phyloP scores from a whole-genome alignment of 768 basidiomycete genomes.

The Rhizopogon roseolus region DNA sequence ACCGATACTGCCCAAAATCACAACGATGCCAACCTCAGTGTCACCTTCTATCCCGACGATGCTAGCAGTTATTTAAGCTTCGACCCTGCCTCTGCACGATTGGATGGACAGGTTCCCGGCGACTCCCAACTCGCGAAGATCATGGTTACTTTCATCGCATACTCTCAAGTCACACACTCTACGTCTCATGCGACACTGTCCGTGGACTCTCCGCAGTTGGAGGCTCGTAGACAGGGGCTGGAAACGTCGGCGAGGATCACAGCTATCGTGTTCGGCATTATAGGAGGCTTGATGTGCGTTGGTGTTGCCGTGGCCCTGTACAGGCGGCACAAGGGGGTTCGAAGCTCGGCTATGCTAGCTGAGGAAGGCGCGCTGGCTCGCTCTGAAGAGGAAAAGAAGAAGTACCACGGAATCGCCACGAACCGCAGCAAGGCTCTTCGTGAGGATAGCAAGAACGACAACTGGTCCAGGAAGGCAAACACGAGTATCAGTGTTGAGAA shows the following conservation, averaged over 20 bases:
- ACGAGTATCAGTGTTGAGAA: conserved; percentile 24
- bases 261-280: conserved; percentile 53
- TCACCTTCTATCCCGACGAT: conserved; percentile 47
- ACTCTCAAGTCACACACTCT: conserved; percentile 60
- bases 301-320: conserved; percentile 51
- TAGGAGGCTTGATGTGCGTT: conserved; percentile 56
- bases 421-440: conserved; percentile 6
- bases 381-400: conserved; percentile 55
- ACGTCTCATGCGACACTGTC: conserved; percentile 62
- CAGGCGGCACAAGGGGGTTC: conserved; percentile 50
- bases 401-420: conserved; percentile 57
- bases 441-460: conserved; percentile 19
- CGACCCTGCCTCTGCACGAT: conserved; percentile 35
- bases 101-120: conserved; percentile 54
- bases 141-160: conserved; percentile 60
- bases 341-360: conserved; percentile 56
- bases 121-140: conserved; percentile 38
- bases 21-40: conserved; percentile 48
- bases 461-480: conserved; percentile 26
- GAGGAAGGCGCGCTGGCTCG: conserved; percentile 54
- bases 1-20: conserved; percentile 25
- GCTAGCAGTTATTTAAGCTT: conserved; percentile 51
- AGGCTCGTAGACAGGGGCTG: conserved; percentile 28
- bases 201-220: conserved; percentile 39
- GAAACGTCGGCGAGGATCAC: conserved; percentile 47